phyloP scores from a whole-genome alignment of 768 basidiomycete species.

The Boletus vermiculosoides region DNA sequence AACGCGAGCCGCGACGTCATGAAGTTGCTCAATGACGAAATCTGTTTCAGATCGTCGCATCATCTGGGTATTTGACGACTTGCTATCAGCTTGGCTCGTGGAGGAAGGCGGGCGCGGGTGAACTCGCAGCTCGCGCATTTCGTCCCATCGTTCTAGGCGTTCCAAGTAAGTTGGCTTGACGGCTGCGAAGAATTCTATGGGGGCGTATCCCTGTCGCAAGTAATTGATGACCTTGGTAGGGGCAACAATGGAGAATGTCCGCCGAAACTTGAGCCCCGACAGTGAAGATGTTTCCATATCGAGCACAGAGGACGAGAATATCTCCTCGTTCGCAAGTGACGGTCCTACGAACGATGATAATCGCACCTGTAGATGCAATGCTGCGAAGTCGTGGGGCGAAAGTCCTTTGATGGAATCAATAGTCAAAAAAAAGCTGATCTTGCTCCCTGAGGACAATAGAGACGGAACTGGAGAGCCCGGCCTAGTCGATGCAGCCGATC shows the following conservation, averaged over 20 bases:
- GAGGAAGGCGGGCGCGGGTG: slow-evolving; percentile 37
- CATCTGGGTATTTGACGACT: slow-evolving; percentile 47
- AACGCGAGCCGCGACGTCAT: slow-evolving; percentile 88
- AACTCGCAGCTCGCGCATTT: slow-evolving; percentile 76
- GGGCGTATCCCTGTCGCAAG: slow-evolving; percentile 74
- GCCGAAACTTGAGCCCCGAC: slow-evolving; percentile 80
- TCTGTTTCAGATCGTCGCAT: slow-evolving; percentile 95
- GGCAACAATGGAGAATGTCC: slow-evolving; percentile 75
- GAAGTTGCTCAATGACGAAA: slow-evolving; percentile 81
- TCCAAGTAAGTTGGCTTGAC: slow-evolving; percentile 81
- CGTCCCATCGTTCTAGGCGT: slow-evolving; percentile 91
- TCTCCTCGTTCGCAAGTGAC: slow-evolving; percentile 68
- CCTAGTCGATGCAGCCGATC: slow-evolving; percentile 67
- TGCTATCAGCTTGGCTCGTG: slow-evolving; percentile 34
- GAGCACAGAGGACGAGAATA: slow-evolving; percentile 71
- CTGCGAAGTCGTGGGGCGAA: slow-evolving; percentile 85
- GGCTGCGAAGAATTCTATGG: slow-evolving; percentile 88
- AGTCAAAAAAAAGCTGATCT: slow-evolving; percentile 79
- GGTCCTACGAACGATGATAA: slow-evolving; percentile 84
- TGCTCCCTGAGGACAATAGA: slow-evolving; percentile 68
- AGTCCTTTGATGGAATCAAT: slow-evolving; percentile 89
- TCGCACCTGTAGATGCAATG: slow-evolving; percentile 83
- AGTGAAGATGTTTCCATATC: slow-evolving; percentile 71
- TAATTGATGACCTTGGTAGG: slow-evolving; percentile 71
- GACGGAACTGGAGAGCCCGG: slow-evolving; percentile 73